A percentile compares a stretch with the other conserved stretches of the same genome.
These are phyloP conservation scores for Microcyclosporella mali DNA, from an alignment of 2,329 filamentous ascomycete species.

Conservation along the genomic window DNA sequence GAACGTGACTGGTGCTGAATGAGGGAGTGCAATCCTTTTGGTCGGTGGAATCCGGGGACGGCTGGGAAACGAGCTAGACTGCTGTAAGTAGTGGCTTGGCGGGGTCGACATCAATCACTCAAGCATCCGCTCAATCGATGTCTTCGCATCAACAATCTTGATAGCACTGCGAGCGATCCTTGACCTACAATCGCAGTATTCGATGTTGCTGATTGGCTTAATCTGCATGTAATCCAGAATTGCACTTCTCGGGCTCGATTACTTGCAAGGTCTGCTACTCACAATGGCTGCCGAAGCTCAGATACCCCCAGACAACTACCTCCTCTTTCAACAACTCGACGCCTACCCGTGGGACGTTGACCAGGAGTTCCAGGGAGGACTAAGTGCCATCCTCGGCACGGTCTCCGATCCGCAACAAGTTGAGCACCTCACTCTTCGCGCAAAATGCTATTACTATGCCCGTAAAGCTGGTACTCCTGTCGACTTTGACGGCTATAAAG, in stretches of 20 bases:
- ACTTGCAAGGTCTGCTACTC: too few species aligned
- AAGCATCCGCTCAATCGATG: too few species aligned
- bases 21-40: too few species aligned
- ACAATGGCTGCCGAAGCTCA: slow-evolving; percentile 19
- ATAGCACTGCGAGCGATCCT: too few species aligned
- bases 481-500: slow-evolving; percentile 62
- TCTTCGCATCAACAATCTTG: too few species aligned
- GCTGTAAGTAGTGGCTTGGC: too few species aligned
- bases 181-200: too few species aligned
- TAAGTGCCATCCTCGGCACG: slow-evolving; percentile 58
- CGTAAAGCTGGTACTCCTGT: slow-evolving; percentile 43
- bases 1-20: too few species aligned
- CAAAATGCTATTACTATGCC: slow-evolving; percentile 64
- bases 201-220: too few species aligned
- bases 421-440: slow-evolving; percentile 56
- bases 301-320: slow-evolving; percentile 15
- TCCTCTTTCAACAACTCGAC: slow-evolving; percentile 56
- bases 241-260: too few species aligned
- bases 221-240: too few species aligned
- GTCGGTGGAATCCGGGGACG: not conserved
- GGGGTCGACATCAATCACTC: not conserved
- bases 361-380: slow-evolving; percentile 61
- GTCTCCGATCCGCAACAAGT: slow-evolving; percentile 50
- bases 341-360: slow-evolving; percentile 63
- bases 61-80: too few species aligned